phyloP scores from a whole-genome alignment of 2,329 filamentous ascomycete genomes.

The Colletotrichum sp. region DNA sequence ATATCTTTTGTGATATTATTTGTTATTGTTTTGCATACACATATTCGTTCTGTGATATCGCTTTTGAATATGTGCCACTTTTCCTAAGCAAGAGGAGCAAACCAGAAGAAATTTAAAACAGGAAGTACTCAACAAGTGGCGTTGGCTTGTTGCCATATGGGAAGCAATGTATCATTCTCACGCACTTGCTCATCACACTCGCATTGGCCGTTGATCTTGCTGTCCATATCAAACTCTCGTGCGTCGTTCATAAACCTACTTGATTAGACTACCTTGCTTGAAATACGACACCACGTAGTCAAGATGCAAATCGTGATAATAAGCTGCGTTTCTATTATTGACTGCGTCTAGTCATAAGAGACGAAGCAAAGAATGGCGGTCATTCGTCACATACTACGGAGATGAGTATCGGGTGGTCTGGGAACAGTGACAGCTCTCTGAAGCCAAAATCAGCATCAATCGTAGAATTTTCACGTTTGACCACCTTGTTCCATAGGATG shows the following conservation, averaged over 20 bases:
- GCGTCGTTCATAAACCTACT: not conserved
- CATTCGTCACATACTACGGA: not conserved
- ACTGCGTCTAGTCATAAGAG: not conserved
- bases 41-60: accelerated
- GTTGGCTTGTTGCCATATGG: not conserved
- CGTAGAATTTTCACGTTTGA: not conserved
- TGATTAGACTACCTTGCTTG: not conserved
- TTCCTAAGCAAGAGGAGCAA: not conserved
- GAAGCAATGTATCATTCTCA: not conserved
- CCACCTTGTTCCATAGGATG: not conserved
- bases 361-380: not conserved
- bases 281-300: not conserved
- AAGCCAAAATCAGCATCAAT: not conserved
- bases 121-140: not conserved
- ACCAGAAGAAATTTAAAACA: not conserved
- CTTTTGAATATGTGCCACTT: not conserved
- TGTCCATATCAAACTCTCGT: not conserved
- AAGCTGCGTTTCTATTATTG: too few species aligned
- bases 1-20: not conserved
- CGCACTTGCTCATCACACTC: too few species aligned
- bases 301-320: too few species aligned
- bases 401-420: not conserved
- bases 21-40: not conserved
- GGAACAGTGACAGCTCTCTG: not conserved
- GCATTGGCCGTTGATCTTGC: not conserved